Conservation (phyloP, 768 basidiomycete species). For the Tulasnella sp. region DNA sequence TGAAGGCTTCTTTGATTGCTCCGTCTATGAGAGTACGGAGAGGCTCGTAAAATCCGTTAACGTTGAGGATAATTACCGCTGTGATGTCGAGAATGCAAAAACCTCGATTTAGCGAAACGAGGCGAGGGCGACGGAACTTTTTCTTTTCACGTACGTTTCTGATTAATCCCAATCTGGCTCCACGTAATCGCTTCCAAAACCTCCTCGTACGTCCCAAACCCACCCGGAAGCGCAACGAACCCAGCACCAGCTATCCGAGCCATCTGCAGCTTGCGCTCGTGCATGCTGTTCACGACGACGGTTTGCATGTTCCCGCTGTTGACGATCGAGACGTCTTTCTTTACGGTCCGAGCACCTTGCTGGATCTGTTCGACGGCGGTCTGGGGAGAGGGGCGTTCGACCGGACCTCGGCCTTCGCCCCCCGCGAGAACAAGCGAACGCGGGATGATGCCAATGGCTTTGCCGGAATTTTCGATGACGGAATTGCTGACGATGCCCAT, state of each 20-base stretch:
- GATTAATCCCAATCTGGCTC: slow-evolving; percentile 84
- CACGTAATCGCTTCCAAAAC: slow-evolving; percentile 87
- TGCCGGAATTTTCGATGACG: slow-evolving; percentile 56
- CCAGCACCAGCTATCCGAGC: slow-evolving; percentile 60
- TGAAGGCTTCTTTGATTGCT: slow-evolving; percentile 66
- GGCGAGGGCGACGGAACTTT: neutral
- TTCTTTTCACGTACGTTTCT: slow-evolving; percentile 57
- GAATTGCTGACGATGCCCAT: slow-evolving; percentile 76
- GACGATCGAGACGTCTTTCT: neutral
- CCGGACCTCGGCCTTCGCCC: slow-evolving; percentile 40
- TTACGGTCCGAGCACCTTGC: neutral
- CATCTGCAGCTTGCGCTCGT: slow-evolving; percentile 88
- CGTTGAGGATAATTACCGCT: slow-evolving; percentile 86
- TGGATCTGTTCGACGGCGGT: neutral
- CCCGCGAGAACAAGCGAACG: slow-evolving; percentile 61
- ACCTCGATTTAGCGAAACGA: neutral
- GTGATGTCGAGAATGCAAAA: slow-evolving; percentile 22
- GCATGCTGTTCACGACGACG: slow-evolving; percentile 75
- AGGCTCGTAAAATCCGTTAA: slow-evolving; percentile 73
- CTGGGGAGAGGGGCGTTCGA: neutral
- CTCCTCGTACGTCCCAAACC: slow-evolving; percentile 94
- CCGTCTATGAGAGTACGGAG: slow-evolving; percentile 63
- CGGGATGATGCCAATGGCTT: slow-evolving; percentile 71
- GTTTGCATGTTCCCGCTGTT: slow-evolving; percentile 30
- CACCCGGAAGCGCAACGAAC: slow-evolving; percentile 90